Percentiles rank a stretch among this genome's conserved stretches.
Conservation (phyloP, 805 yeast species). For the Candida xiaguanensis region DNA sequence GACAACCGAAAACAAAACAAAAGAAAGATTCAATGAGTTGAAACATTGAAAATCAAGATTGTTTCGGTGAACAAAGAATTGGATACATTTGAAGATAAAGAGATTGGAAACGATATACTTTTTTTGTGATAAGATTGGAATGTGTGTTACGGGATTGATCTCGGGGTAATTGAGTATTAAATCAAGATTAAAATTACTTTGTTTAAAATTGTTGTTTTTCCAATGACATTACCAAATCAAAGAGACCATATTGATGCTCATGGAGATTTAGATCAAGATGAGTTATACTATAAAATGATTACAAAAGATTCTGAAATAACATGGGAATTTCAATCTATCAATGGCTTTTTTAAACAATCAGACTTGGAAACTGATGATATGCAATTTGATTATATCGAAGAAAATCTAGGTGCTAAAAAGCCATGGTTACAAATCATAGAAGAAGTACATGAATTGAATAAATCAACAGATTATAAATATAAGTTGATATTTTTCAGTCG, state of each 20-base stretch:
- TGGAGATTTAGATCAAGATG: slow-evolving; percentile 18
- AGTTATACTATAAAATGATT: slow-evolving; percentile 12
- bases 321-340: slow-evolving; percentile 42
- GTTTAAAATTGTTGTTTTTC: background rate
- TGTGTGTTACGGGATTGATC: background rate
- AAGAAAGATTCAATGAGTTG: background rate
- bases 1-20: background rate
- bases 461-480: slow-evolving; percentile 26
- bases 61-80: too few relatives aligned
- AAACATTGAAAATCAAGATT: too few relatives aligned
- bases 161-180: background rate
- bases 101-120: too few relatives aligned
- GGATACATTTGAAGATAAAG: too few relatives aligned
- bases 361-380: slow-evolving; percentile 38
- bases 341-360: slow-evolving; percentile 46
- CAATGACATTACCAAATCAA: slow-evolving; percentile 20
- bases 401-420: slow-evolving; percentile 40
- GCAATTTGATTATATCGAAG: slow-evolving; percentile 33
- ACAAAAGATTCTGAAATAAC: slow-evolving; percentile 19
- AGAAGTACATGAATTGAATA: slow-evolving; percentile 30
- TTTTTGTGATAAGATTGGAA: background rate
- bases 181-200: too few relatives aligned
- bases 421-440: slow-evolving; percentile 33
- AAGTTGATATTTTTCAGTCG: slow-evolving; percentile 53
- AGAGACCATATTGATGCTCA: slow-evolving; percentile 27